Evolutionary conservation across 192 early-diverging fungal genomes (phyloP).

Genomic region (Coemansia sp.): DNA sequence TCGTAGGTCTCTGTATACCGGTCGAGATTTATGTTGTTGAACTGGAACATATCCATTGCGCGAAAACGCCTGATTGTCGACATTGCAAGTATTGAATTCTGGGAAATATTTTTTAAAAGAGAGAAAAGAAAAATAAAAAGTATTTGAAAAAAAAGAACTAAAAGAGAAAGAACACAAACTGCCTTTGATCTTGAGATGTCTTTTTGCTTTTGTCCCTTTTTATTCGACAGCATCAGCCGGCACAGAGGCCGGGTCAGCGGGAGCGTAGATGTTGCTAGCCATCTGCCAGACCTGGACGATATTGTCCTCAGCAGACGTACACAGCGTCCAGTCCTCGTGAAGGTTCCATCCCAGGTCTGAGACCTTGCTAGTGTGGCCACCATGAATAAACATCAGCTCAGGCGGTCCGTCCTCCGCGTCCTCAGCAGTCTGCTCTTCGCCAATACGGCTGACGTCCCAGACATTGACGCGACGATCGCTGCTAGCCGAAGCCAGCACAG

Average conservation of each 20-base stretch:
- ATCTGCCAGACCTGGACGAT: constrained; percentile 99
- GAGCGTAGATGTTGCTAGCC: constrained; percentile 65
- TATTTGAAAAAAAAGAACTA: not conserved
- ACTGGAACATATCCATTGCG: constrained; percentile 90
- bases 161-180: constrained; percentile 4
- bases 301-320: constrained; percentile 94
- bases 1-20: constrained; percentile 95
- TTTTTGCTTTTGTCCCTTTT: too few species aligned
- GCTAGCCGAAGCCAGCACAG: constrained; percentile 86
- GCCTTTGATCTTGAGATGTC: not conserved
- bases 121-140: not conserved
- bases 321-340: constrained; percentile 91
- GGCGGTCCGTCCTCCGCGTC: constrained; percentile 98
- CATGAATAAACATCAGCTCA: constrained; percentile 97
- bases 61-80: constrained; percentile 61
- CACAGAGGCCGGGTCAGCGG: constrained; percentile 33
- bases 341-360: constrained; percentile 96
- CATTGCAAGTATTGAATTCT: constrained; percentile 19
- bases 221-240: constrained; percentile 38
- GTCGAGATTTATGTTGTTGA: constrained; percentile 96
- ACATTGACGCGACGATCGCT: constrained; percentile 88
- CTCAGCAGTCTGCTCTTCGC: constrained; percentile 89
- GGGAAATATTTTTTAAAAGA: not conserved
- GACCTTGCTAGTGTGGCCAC: constrained; percentile 96
- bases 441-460: constrained; percentile 94